A percentile compares a stretch with the other conserved stretches of the same genome.
Evolutionary conservation across 169 alveolate genomes (phyloP).

Genomic region (Plasmodium inui): DNA sequence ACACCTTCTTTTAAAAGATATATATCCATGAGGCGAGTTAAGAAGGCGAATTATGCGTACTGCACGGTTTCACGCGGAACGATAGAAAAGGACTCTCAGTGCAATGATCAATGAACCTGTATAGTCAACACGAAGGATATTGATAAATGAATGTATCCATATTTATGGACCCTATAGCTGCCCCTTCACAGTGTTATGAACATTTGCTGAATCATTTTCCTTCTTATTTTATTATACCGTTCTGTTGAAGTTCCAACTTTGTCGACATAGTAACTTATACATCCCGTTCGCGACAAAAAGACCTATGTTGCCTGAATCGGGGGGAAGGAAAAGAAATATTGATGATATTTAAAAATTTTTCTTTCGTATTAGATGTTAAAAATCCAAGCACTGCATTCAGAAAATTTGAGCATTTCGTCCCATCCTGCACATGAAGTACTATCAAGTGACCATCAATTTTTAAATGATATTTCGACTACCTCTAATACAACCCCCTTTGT

Average conservation of each 20-base stretch:
- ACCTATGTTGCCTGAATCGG: neutral
- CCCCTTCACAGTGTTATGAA: neutral
- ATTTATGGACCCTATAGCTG: neutral
- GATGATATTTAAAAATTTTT: neutral
- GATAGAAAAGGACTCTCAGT: neutral
- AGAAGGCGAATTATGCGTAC: neutral
- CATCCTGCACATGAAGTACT: neutral
- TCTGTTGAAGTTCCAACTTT: neutral
- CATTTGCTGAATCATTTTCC: neutral
- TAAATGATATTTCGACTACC: neutral
- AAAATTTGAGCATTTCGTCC: neutral
- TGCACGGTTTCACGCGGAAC: neutral
- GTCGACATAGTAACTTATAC: neutral
- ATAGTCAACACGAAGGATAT: neutral
- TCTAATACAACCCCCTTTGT: neutral
- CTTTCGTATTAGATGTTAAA: neutral
- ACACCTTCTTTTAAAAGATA: neutral
- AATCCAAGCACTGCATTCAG: neutral
- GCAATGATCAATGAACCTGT: neutral
- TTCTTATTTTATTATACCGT: neutral
- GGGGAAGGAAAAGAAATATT: neutral
- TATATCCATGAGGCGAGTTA: neutral
- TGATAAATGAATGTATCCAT: neutral
- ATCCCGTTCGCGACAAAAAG: neutral
- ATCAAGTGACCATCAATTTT: neutral